phyloP scores from a whole-genome alignment of 2,329 filamentous ascomycete genomes.

The Phialophora verrucosa region DNA sequence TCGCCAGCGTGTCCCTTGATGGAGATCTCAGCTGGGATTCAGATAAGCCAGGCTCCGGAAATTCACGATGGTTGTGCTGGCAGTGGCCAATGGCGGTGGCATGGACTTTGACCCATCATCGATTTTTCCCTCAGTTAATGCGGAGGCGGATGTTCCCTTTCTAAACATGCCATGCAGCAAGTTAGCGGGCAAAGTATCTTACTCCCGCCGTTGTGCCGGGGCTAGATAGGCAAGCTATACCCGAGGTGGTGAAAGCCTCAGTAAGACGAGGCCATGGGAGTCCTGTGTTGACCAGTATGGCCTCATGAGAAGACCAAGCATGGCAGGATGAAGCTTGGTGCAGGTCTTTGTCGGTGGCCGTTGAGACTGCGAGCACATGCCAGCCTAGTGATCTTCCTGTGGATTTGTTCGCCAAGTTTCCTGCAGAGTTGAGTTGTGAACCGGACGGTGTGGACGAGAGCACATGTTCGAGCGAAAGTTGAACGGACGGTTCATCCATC shows the following conservation, averaged over 20 bases:
- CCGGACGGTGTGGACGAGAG: constrained; percentile 8
- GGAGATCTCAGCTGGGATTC: background rate
- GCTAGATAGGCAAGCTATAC: constrained; percentile 12
- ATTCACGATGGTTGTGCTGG: constrained; percentile 16
- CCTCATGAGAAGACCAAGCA: background rate
- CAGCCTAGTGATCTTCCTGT: background rate
- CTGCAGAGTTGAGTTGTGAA: background rate
- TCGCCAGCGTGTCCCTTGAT: constrained; percentile 2
- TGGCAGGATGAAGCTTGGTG: background rate
- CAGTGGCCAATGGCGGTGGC: constrained; percentile 8
- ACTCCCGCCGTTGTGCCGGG: constrained; percentile 1
- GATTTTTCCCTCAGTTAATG: constrained; percentile 23
- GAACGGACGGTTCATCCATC: constrained; percentile 13
- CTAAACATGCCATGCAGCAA: constrained; percentile 15
- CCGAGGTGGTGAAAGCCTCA: background rate
- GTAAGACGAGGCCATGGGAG: background rate
- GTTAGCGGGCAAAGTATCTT: constrained; percentile 1
- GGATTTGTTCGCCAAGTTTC: constrained; percentile 1
- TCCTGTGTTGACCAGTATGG: background rate
- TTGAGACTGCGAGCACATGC: constrained; percentile 9
- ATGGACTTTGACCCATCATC: constrained; percentile 5
- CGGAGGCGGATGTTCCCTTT: constrained; percentile 31
- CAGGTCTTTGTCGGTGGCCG: background rate
- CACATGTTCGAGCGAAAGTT: constrained; percentile 20
- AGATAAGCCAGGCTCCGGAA: constrained; percentile 7